Evolutionary conservation across 2,329 filamentous ascomycete genomes (phyloP).

Genomic region (Penicillium nordicum): DNA sequence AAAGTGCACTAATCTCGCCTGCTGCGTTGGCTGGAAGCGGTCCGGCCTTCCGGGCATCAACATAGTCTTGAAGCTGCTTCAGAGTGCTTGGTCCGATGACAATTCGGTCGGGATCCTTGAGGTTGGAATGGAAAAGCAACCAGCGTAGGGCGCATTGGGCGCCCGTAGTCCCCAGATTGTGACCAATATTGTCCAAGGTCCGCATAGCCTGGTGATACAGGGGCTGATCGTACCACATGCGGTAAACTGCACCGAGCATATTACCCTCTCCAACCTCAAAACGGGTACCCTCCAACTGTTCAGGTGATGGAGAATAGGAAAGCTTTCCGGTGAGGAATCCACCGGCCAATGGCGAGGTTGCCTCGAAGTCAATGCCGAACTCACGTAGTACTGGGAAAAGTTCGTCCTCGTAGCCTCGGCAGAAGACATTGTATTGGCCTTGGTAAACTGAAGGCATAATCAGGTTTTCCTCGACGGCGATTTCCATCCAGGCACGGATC

Average conservation of each 20-base stretch:
- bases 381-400: neutral
- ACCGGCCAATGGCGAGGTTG: slow-evolving; percentile 1
- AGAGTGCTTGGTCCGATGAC: slow-evolving; percentile 3
- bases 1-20: neutral
- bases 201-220: slow-evolving; percentile 1
- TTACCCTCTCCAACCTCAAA: slow-evolving; percentile 6
- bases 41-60: neutral
- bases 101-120: neutral
- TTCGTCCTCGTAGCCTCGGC: slow-evolving; percentile 3
- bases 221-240: slow-evolving; percentile 7
- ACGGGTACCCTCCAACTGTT: neutral
- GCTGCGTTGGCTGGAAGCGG: neutral
- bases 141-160: slow-evolving; percentile 2
- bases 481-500: neutral
- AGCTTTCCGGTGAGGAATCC: slow-evolving; percentile 4
- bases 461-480: neutral
- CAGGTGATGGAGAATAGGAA: neutral
- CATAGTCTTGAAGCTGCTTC: neutral
- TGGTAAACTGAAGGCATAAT: neutral
- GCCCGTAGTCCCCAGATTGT: neutral
- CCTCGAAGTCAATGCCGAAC: neutral
- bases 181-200: neutral
- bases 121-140: slow-evolving; percentile 2
- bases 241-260: slow-evolving; percentile 4
- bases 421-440: slow-evolving; percentile 5